Evolutionary conservation across 139 green algal species (phyloP), one percentile per base, ranked within the genome.

Genomic region (Edaphochlamys debaryana): DNA sequence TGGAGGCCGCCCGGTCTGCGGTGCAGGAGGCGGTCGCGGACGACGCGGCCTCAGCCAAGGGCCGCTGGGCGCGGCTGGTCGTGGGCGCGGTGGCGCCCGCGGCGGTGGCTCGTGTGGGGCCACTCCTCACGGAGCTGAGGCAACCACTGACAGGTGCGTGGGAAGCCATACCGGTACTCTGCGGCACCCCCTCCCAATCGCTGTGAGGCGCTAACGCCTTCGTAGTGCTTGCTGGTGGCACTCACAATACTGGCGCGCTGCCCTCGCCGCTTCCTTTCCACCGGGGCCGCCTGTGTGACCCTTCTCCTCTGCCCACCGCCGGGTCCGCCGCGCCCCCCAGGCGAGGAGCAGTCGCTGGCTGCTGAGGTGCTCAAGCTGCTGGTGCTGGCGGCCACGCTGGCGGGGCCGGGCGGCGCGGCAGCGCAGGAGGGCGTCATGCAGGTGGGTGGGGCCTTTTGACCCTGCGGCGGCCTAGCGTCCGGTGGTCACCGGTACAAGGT

Each of bases 301-400:
- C n/a, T n/a, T n/a, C n/a, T n/a, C n/a, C n/a, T n/a, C n/a, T n/a
- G n/a, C n/a, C n/a, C n/a, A n/a, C n/a, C n/a, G n/a, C n/a, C n/a
- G n/a, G n/a, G n/a, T n/a, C n/a, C n/a, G n/a, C n/a, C n/a, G n/a
- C n/a, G n/a, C n/a, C 30, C 72, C 20, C 0, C 75, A 81, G 75
- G 75, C 41, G 30, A 32, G 36, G 75, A 81, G 40, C 75, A 81
- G 60, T 60, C 38, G 17, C 41, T 85, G 58, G 91, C 90, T 38
- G 79, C 82, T 6, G 90, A 93, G 80, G 71, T 42, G 6, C 80
- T 94, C 4, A 94, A 93, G 85, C 67, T 89, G 62, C 84, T 90
- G 29, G 85, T 94, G 68, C 68, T 94, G 72, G 84, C 79, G 22
- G 63, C 73, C 30, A 93, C 77, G 23, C 60, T 86, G 32, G 69